Evolutionary conservation across 2,329 filamentous ascomycete genomes (phyloP), one percentile per base, ranked within the genome.

Genomic region (Apiospora arundinis): DNA sequence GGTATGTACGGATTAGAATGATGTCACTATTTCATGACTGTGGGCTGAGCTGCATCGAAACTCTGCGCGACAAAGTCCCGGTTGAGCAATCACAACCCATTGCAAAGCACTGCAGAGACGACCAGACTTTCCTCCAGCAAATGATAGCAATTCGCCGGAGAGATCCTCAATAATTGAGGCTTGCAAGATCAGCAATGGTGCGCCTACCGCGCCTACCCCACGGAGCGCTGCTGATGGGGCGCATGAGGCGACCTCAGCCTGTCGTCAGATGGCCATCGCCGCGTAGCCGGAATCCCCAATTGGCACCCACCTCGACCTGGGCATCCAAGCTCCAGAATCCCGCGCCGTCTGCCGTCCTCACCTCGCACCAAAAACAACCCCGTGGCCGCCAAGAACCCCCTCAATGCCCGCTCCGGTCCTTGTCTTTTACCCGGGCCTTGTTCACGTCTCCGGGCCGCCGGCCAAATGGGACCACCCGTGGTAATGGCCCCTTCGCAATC

Each of bases 401-500:
- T 14, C 63, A 44, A 18, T 21, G 52, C 18, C 28, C 52, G 28
- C 44, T 45, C 44, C 67, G 67, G 37, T 69, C 67, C n/a, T 69
- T 46, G 18, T 32, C 65, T 11, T 67, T 46, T 23, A 23, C 65
- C 37, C 75, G 76, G 49, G 74, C 76, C 21, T 77, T 80, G 73
- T 76, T 80, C 72, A 77, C 71, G 67, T 75, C 71, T 46, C 71
- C 72, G 42, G 74, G 72, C 46, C 74, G 69, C 52, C 72, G 72
- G 45, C 72, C 67, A 72, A 72, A 63, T 42, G 48, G 70, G 68
- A 78, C 42, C 42, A 45, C 74, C 68, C 60, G 68, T 52, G 77
- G 77, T 78, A 79, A 76, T 77, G 66, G 77, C 69, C 74, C 75
- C 72, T 72, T 75, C 67, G 74, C 77, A 68, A 74, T 78, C 71